Percentiles rank a stretch among this genome's conserved stretches.
Evolutionary conservation across 2,329 filamentous ascomycete genomes (phyloP).

Genomic region (Fusarium robinianum): DNA sequence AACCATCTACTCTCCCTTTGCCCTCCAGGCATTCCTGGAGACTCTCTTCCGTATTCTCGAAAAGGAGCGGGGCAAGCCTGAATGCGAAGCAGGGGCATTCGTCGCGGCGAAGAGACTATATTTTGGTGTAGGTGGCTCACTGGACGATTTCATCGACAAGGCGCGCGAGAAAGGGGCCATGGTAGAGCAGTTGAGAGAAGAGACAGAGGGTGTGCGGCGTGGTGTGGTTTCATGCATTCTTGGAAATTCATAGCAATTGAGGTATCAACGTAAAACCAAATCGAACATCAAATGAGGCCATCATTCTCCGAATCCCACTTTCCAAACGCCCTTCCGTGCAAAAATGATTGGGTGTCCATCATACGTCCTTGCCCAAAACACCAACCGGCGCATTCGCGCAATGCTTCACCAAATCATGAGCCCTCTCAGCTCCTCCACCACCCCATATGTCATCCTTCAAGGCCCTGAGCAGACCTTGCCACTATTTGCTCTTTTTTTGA

Average conservation of each 20-base stretch:
- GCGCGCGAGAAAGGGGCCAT: slow-evolving; percentile 53
- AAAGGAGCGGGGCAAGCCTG: slow-evolving; percentile 42
- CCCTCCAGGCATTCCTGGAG: slow-evolving; percentile 69
- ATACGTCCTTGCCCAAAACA: too few relatives aligned
- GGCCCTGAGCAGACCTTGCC: not conserved
- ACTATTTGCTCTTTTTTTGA: slow-evolving; percentile 47
- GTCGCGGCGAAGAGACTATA: slow-evolving; percentile 80
- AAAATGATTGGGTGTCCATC: too few relatives aligned
- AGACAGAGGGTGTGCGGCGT: slow-evolving; percentile 63
- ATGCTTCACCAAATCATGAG: too few relatives aligned
- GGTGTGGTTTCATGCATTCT: slow-evolving; percentile 61
- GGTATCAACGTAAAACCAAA: slow-evolving; percentile 3
- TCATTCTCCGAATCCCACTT: too few relatives aligned
- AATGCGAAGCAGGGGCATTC: slow-evolving; percentile 61
- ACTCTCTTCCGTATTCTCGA: slow-evolving; percentile 64
- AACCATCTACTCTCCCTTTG: slow-evolving; percentile 80
- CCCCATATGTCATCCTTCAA: not conserved
- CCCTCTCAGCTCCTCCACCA: not conserved
- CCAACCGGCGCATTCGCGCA: too few relatives aligned
- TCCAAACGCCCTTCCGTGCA: too few relatives aligned
- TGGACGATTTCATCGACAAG: slow-evolving; percentile 71
- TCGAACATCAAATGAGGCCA: not conserved
- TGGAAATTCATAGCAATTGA: slow-evolving; percentile 8
- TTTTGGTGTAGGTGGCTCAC: slow-evolving; percentile 81
- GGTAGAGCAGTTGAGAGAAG: slow-evolving; percentile 59